A percentile compares a stretch with the other conserved stretches of the same genome.
Evolutionary conservation across 257 asterid species (phyloP).

Genomic region (Scutellaria galericulata): DNA sequence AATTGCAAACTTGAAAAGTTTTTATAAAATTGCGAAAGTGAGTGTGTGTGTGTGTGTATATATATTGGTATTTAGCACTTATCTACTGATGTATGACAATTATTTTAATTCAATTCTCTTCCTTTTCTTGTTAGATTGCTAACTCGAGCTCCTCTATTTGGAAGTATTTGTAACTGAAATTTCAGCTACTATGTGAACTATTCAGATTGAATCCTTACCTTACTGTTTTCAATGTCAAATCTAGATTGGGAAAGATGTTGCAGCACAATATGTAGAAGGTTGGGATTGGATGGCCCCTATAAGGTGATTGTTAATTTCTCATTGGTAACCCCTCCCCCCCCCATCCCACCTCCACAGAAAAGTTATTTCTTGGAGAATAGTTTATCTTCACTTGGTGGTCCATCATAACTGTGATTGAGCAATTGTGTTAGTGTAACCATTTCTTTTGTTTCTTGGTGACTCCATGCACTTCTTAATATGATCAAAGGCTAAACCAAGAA

Average conservation of each 20-base stretch:
- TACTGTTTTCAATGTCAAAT: slow-evolving; percentile 34
- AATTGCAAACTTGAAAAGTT: too few species aligned
- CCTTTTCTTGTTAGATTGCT: slow-evolving; percentile 1
- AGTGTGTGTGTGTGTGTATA: too few species aligned
- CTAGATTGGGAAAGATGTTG: slow-evolving; percentile 96
- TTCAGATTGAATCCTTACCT: slow-evolving; percentile 25
- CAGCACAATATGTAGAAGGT: slow-evolving; percentile 93
- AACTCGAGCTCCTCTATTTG: slow-evolving; percentile 15
- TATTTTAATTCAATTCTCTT: too few species aligned
- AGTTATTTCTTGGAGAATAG: slow-evolving; percentile 5
- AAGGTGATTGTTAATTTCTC: slow-evolving; percentile 56
- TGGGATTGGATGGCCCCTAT: slow-evolving; percentile 99
- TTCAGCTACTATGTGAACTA: slow-evolving; percentile 6
- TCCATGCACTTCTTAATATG: slow-evolving; percentile 20
- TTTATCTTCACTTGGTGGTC: slow-evolving; percentile 24
- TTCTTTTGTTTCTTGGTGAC: slow-evolving; percentile 8
- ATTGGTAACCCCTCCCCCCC: neutral
- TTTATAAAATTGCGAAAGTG: too few species aligned
- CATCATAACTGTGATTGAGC: slow-evolving; percentile 23
- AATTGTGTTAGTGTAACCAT: slow-evolving; percentile 19
- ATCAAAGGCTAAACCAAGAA: slow-evolving; percentile 19
- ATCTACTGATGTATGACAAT: too few species aligned
- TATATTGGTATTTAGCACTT: too few species aligned
- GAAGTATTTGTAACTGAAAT: slow-evolving; percentile 2
- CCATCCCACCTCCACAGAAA: slow-evolving; percentile 7